Evolutionary conservation across 768 basidiomycete species (phyloP).

Genomic region (Kwoniella sp.): DNA sequence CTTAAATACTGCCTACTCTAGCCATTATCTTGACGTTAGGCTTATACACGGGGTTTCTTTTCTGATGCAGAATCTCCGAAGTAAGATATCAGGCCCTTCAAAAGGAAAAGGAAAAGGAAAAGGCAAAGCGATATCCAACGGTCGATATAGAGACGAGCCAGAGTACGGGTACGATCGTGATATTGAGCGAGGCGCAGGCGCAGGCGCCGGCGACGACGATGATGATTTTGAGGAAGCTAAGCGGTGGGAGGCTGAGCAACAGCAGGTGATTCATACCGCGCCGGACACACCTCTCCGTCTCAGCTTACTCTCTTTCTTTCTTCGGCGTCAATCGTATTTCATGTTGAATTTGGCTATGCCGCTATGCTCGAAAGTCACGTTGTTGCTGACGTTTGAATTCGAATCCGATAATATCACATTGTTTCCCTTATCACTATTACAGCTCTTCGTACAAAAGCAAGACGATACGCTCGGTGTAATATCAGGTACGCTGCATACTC

Average conservation of each 20-base stretch:
- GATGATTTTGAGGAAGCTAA: conserved; percentile 68
- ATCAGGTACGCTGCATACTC: conserved; percentile 76
- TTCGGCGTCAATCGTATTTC: too few relatives aligned
- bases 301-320: too few relatives aligned
- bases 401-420: too few relatives aligned
- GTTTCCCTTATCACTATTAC: not conserved
- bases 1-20: too few relatives aligned
- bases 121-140: conserved; percentile 10
- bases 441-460: conserved; percentile 87
- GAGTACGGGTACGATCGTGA: conserved; percentile 30
- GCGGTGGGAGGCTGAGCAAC: conserved; percentile 79
- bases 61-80: not conserved
- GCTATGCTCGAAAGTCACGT: too few relatives aligned
- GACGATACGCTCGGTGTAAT: conserved; percentile 87
- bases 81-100: not conserved
- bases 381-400: too few relatives aligned
- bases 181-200: conserved; percentile 16
- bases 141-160: conserved; percentile 39
- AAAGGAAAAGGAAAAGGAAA: conserved; percentile 18
- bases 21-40: too few relatives aligned
- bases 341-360: not conserved
- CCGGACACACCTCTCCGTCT: too few relatives aligned
- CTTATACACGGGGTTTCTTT: too few relatives aligned
- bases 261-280: conserved; percentile 62
- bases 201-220: conserved; percentile 6